These are phyloP conservation scores for Paramecium sexaurelia DNA, from an alignment of 73 alveolate species.

Conservation along the genomic window DNA sequence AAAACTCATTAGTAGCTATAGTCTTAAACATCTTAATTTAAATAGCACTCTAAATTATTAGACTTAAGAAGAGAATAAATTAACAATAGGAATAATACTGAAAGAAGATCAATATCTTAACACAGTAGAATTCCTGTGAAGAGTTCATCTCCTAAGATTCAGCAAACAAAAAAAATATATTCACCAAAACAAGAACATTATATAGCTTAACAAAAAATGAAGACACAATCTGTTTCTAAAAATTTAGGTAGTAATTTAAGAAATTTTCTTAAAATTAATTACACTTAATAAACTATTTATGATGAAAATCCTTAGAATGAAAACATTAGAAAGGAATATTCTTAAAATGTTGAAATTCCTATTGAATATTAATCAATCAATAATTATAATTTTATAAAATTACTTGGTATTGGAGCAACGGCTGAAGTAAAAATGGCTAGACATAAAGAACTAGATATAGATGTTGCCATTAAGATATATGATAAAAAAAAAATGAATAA, in stretches of 20 bases:
- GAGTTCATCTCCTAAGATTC: neutral
- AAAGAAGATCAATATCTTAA: conserved; percentile 10
- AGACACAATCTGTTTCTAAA: neutral
- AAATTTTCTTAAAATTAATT: conserved; percentile 27
- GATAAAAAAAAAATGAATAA: conserved; percentile 63
- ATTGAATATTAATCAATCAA: neutral
- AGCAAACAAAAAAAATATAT: neutral
- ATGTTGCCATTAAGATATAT: conserved; percentile 70
- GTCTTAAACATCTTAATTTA: neutral
- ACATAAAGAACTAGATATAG: conserved; percentile 20
- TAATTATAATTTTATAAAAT: conserved; percentile 4
- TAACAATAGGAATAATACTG: neutral
- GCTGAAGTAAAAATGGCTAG: conserved; percentile 63
- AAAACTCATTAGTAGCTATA: neutral
- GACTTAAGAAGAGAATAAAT: conserved; percentile 33
- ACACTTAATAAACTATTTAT: neutral
- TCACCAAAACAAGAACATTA: neutral
- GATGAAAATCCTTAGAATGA: conserved; percentile 41
- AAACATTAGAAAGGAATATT: conserved; percentile 22
- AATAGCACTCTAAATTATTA: neutral
- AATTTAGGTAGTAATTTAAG: conserved; percentile 32
- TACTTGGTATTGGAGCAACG: conserved; percentile 63
- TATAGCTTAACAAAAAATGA: neutral
- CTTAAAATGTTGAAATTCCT: conserved; percentile 34
- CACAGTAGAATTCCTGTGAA: neutral